These are phyloP conservation scores for Knoxia roxburghii DNA, from an alignment of 257 asterid species.

Conservation along the genomic window DNA sequence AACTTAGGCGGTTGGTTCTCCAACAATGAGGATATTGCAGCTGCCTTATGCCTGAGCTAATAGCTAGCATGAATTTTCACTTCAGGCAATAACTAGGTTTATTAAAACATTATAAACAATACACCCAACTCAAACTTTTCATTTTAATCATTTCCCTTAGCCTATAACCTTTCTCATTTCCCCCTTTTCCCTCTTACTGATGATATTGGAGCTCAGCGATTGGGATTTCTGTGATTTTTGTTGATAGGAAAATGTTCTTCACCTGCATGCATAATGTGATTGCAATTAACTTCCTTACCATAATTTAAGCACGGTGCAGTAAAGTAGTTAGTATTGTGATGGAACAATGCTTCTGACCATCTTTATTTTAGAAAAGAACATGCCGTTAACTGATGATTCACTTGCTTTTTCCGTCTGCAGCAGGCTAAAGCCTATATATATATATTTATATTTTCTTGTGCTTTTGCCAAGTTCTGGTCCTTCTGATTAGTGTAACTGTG, in stretches of 20 bases:
- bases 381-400: too few species aligned
- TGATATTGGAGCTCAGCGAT: neutral
- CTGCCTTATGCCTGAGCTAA: neutral
- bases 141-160: neutral
- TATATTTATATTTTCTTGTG: neutral
- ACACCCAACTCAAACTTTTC: neutral
- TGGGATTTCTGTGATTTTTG: neutral
- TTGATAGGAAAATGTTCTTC: too few species aligned
- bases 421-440: too few species aligned
- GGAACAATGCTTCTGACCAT: too few species aligned
- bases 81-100: neutral
- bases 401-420: too few species aligned
- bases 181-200: neutral
- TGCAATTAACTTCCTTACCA: too few species aligned
- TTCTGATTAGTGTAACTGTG: neutral
- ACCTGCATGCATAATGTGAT: too few species aligned
- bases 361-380: too few species aligned
- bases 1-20: neutral
- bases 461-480: neutral
- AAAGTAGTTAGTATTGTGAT: too few species aligned
- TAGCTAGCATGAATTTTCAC: neutral
- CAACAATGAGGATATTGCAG: neutral
- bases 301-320: too few species aligned
- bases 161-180: neutral
- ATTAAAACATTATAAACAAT: neutral